Evolutionary conservation across 768 basidiomycete genomes (phyloP).

Genomic region (Pisolithus microcarpus): DNA sequence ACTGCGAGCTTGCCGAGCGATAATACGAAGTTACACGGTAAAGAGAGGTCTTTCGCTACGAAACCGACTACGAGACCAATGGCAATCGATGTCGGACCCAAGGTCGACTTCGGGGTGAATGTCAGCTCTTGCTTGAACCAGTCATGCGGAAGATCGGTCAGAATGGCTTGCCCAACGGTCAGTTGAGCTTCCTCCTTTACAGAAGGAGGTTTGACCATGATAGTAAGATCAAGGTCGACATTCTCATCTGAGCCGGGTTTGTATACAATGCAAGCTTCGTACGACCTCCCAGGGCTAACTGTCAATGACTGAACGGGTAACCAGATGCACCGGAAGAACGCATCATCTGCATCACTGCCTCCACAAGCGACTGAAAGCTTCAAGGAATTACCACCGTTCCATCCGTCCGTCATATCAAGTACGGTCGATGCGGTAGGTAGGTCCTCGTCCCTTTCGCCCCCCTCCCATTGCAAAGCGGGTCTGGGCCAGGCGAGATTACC

Average conservation of each 20-base stretch:
- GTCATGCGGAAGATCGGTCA: constrained; percentile 33
- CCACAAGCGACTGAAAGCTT: constrained; percentile 36
- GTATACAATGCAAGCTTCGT: constrained; percentile 48
- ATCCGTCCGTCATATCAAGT: constrained; percentile 57
- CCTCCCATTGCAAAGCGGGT: constrained; percentile 49
- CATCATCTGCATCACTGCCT: constrained; percentile 38
- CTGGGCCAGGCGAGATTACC: constrained; percentile 67
- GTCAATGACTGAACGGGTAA: constrained; percentile 59
- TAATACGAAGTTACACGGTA: constrained; percentile 37
- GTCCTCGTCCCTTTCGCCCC: constrained; percentile 26
- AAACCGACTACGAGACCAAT: constrained; percentile 52
- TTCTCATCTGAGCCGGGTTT: constrained; percentile 33
- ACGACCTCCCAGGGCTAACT: constrained; percentile 37
- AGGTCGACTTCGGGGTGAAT: constrained; percentile 26
- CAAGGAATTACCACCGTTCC: constrained; percentile 63
- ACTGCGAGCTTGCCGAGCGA: constrained; percentile 58
- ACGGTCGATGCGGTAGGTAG: constrained; percentile 37
- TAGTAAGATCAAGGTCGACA: constrained; percentile 35
- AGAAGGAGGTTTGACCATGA: constrained; percentile 31
- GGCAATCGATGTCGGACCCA: constrained; percentile 20
- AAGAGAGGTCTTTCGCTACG: constrained; percentile 35
- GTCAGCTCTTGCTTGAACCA: constrained; percentile 49
- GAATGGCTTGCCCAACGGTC: constrained; percentile 18
- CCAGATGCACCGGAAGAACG: constrained; percentile 52
- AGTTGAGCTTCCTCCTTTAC: constrained; percentile 16